phyloP scores from a whole-genome alignment of 148 eudicot genomes.

The Persicaria tinctoria region DNA sequence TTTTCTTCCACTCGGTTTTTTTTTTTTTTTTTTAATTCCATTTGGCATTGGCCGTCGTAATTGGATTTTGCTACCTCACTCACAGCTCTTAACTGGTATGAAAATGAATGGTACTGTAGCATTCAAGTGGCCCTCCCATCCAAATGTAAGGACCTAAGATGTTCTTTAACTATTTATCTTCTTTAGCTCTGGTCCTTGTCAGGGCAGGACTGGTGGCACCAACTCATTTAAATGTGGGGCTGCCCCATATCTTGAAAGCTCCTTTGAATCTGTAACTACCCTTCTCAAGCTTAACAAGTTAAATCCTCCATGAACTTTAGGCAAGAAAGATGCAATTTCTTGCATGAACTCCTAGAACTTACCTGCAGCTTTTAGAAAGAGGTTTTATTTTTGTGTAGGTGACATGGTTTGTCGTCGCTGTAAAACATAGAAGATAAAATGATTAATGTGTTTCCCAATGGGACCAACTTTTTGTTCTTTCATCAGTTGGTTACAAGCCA shows the following conservation, averaged over 20 bases:
- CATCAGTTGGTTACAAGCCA: background rate
- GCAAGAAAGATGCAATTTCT: background rate
- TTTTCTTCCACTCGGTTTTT: background rate
- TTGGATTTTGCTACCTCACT: background rate
- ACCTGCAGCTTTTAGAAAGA: no score
- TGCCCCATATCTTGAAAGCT: background rate
- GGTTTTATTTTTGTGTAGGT: no score
- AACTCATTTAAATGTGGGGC: conserved; percentile 1
- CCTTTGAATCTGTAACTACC: background rate
- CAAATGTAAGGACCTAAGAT: background rate
- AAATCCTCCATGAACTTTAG: background rate
- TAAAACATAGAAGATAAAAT: background rate
- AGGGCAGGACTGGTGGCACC: conserved; percentile 1
- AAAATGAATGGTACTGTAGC: conserved; percentile 5
- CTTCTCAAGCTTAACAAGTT: background rate
- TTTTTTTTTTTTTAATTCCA: background rate
- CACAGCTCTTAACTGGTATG: background rate
- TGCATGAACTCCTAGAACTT: background rate
- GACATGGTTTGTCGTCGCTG: background rate
- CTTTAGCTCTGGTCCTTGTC: conserved; percentile 6
- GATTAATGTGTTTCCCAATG: background rate
- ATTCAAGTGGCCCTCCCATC: conserved; percentile 3
- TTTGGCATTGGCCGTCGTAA: background rate
- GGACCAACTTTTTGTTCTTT: background rate
- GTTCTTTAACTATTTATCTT: background rate